Percentiles rank a stretch among this genome's conserved stretches.
Evolutionary conservation across 805 yeast species (phyloP).

Genomic region (Hanseniaspora osmophila): DNA sequence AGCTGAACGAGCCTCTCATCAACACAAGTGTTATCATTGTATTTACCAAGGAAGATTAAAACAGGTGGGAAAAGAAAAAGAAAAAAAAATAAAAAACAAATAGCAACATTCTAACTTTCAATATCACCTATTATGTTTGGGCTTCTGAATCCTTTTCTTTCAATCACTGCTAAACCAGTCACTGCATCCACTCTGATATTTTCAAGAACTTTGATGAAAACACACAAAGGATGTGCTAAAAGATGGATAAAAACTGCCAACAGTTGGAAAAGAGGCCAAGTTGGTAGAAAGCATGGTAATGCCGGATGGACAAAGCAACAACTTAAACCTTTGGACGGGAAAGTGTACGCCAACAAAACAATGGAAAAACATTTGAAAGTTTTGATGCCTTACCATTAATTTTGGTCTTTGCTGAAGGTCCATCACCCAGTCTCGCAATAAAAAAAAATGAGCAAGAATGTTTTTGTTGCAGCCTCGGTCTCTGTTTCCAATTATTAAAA

Average conservation of each 20-base stretch:
- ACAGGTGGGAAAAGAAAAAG: too few relatives aligned
- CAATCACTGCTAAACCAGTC: conserved; percentile 1
- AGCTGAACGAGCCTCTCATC: too few relatives aligned
- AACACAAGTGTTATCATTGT: too few relatives aligned
- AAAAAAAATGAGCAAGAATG: not conserved
- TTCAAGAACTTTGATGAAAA: conserved; percentile 38
- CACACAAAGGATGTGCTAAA: conserved; percentile 78
- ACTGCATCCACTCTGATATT: conserved; percentile 10
- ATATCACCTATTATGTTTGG: not conserved
- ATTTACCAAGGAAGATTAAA: not conserved
- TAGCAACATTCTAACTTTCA: not conserved
- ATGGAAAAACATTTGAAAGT: conserved; percentile 48
- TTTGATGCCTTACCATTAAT: conserved; percentile 32
- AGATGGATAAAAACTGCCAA: conserved; percentile 68
- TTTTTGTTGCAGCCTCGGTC: too few relatives aligned
- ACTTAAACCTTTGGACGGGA: conserved; percentile 46
- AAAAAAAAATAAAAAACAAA: not conserved
- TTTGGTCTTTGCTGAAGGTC: not conserved
- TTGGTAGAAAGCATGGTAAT: conserved; percentile 88
- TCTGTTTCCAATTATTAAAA: not conserved
- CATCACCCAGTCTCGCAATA: not conserved
- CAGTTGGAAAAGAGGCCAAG: conserved; percentile 54
- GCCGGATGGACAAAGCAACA: conserved; percentile 67
- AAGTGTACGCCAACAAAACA: conserved; percentile 36
- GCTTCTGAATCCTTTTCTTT: not conserved